Evolutionary conservation across 148 eudicot species (phyloP).

Genomic region (Gaultheria prostrata): DNA sequence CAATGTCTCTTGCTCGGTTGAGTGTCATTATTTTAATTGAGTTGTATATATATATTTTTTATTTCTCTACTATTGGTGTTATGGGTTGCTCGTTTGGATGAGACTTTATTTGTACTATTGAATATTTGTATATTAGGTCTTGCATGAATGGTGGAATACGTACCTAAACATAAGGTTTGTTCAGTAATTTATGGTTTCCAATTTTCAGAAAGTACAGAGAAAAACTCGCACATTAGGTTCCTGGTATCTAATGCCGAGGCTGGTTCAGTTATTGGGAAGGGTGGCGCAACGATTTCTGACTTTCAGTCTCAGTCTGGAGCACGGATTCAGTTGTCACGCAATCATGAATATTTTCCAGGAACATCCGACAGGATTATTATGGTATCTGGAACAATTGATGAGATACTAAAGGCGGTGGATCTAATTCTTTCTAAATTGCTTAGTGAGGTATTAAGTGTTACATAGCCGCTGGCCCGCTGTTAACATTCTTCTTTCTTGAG

Average conservation of each 20-base stretch:
- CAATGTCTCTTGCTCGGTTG: background rate
- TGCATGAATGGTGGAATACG: background rate
- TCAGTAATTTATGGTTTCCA: background rate
- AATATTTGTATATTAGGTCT: background rate
- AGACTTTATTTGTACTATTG: background rate
- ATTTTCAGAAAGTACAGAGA: constrained; percentile 50
- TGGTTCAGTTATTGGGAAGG: constrained; percentile 96
- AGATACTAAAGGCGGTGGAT: constrained; percentile 76
- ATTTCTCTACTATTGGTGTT: background rate
- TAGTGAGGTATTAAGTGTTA: constrained; percentile 53
- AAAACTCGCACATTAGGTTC: constrained; percentile 64
- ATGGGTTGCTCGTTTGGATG: background rate
- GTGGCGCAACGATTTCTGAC: constrained; percentile 84
- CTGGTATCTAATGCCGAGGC: constrained; percentile 97
- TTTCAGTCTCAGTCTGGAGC: constrained; percentile 94
- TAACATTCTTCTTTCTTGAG: background rate
- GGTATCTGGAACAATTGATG: constrained; percentile 77
- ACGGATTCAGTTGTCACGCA: constrained; percentile 94
- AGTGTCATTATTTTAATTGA: background rate
- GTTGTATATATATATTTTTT: background rate
- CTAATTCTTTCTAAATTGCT: constrained; percentile 75
- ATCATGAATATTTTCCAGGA: constrained; percentile 88
- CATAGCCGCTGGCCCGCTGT: background rate
- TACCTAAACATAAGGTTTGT: background rate
- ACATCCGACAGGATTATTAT: constrained; percentile 89